Percentiles rank a stretch among this genome's conserved stretches.
Evolutionary conservation across 1,139 yeast genomes (phyloP).

Genomic region (Debaryomycetaceae sp.): DNA sequence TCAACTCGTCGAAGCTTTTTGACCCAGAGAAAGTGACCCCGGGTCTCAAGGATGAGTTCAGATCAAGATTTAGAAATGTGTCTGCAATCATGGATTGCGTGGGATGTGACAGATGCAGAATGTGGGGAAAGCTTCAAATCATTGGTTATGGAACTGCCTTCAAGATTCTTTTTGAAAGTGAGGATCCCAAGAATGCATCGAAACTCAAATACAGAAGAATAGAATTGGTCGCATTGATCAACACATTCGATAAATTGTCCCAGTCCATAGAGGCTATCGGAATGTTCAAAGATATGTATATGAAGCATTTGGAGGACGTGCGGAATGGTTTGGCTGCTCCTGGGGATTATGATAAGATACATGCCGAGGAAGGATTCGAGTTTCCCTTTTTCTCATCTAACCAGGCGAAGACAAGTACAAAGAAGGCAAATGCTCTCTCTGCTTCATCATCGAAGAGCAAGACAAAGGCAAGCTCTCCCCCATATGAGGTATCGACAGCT

Average conservation of each 20-base stretch:
- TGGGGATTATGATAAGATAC: conserved; percentile 37
- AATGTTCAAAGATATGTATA: conserved; percentile 60
- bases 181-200: conserved; percentile 41
- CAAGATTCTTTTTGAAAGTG: conserved; percentile 75
- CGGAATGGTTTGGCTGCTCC: conserved; percentile 37
- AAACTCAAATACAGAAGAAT: conserved; percentile 63
- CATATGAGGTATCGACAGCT: conserved; percentile 3
- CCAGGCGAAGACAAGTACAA: conserved; percentile 3
- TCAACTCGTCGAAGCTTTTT: conserved; percentile 46
- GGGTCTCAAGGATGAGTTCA: conserved; percentile 75
- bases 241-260: conserved; percentile 88
- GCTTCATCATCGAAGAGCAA: background rate
- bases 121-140: conserved; percentile 97
- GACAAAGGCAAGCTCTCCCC: conserved; percentile 1
- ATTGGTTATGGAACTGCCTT: conserved; percentile 97
- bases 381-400: conserved; percentile 34
- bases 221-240: conserved; percentile 85
- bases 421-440: background rate
- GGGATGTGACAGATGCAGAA: conserved; percentile 94
- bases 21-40: conserved; percentile 59
- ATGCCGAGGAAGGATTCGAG: conserved; percentile 21
- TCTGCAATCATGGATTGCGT: conserved; percentile 97
- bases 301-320: conserved; percentile 40
- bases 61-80: conserved; percentile 81
- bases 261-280: conserved; percentile 76